phyloP scores from a whole-genome alignment of 139 green algal genomes.

The Chlorella sp. region DNA sequence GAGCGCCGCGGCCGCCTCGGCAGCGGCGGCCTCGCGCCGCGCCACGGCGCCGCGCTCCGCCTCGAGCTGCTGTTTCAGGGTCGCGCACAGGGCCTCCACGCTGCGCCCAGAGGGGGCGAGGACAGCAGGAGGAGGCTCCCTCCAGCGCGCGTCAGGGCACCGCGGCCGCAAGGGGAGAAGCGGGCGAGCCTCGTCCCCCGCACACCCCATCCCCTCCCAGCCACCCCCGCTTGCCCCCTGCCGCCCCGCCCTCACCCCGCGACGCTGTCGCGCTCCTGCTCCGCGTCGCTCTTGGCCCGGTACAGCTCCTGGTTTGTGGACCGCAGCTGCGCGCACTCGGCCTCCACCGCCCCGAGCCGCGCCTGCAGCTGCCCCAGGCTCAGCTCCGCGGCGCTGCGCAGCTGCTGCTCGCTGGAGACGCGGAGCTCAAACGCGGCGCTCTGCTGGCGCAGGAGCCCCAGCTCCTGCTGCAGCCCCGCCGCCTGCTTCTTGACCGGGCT shows the following conservation, averaged over 20 bases:
- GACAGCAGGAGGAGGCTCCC: neutral
- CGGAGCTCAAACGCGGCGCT: slow-evolving; percentile 7
- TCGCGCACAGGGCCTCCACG: neutral
- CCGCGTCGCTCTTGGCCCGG: neutral
- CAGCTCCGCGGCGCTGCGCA: slow-evolving; percentile 17
- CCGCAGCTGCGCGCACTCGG: neutral
- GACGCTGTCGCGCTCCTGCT: neutral
- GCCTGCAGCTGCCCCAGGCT: neutral
- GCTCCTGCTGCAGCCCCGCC: neutral
- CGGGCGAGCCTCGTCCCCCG: neutral
- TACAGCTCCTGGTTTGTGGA: slow-evolving; percentile 15
- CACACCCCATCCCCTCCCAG: neutral
- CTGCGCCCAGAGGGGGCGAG: neutral
- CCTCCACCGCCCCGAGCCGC: neutral
- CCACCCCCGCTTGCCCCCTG: neutral
- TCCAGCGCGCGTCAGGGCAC: neutral
- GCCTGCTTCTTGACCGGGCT: slow-evolving; percentile 16
- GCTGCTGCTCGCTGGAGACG: neutral
- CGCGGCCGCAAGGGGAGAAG: neutral
- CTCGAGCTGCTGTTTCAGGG: neutral
- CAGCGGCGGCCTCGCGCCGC: too few relatives aligned
- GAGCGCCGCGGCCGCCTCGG: too few relatives aligned
- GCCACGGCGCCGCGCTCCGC: too few relatives aligned
- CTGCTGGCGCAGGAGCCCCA: slow-evolving; percentile 10
- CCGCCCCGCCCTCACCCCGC: neutral